phyloP scores from a whole-genome alignment of 2,329 filamentous ascomycete species.

The Cladophialophora bantiana region DNA sequence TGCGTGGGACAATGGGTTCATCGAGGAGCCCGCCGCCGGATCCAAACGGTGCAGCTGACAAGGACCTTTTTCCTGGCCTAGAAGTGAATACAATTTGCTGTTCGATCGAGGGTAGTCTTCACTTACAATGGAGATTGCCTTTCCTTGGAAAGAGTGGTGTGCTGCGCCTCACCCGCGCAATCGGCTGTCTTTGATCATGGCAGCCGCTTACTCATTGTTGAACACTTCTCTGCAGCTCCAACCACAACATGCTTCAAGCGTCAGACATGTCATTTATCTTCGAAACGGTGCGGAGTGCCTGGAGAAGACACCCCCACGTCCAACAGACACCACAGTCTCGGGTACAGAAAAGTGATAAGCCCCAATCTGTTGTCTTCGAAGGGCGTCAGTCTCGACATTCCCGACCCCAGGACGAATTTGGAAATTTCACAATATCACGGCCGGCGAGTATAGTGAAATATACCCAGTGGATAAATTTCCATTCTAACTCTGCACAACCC shows the following conservation, averaged over 20 bases:
- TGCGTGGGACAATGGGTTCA: no score
- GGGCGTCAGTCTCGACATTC: slow-evolving; percentile 27
- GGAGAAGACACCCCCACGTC: slow-evolving; percentile 4
- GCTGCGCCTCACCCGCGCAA: no score
- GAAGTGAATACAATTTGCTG: no score
- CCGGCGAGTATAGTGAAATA: background rate
- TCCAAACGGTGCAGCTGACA: no score
- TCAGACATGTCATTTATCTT: background rate
- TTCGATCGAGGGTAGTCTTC: no score
- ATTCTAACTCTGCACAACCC: background rate
- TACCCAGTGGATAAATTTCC: background rate
- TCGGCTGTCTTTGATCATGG: no score
- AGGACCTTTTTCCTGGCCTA: no score
- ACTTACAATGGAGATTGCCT: no score
- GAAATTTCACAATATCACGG: background rate
- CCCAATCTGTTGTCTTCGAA: slow-evolving; percentile 16
- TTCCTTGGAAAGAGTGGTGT: background rate
- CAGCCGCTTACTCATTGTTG: no score
- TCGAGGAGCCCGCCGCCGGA: no score
- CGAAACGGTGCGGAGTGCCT: background rate
- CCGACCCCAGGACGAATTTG: background rate
- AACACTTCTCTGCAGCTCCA: no score
- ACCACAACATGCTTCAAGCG: background rate
- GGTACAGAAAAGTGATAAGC: background rate
- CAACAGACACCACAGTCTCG: background rate